Percentiles rank a stretch among this genome's conserved stretches.
These are phyloP conservation scores for Blastomyces silverae DNA, from an alignment of 2,329 filamentous ascomycete genomes.

Conservation along the genomic window DNA sequence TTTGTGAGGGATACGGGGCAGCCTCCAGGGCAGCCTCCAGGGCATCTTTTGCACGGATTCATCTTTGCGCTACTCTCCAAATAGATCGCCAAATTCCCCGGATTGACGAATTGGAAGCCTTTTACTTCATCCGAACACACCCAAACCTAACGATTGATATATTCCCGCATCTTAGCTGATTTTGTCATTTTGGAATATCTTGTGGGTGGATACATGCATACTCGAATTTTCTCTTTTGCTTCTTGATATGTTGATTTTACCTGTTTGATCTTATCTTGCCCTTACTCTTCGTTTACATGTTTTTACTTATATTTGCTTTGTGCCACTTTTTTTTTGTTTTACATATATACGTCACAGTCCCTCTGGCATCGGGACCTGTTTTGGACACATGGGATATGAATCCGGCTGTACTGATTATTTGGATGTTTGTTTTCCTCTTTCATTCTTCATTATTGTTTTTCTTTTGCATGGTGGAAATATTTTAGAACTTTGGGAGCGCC, in stretches of 20 bases:
- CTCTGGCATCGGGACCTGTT: conserved; percentile 5
- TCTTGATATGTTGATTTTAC: conserved; percentile 7
- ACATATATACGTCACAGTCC: conserved; percentile 6
- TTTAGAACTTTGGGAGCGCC: conserved; percentile 11
- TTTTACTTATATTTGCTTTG: conserved; percentile 7
- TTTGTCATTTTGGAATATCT: background rate
- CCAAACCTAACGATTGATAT: background rate
- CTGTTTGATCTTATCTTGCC: background rate
- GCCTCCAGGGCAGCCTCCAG: background rate
- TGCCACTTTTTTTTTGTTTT: background rate
- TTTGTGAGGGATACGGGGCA: background rate
- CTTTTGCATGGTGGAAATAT: conserved; percentile 8
- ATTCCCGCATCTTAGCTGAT: background rate
- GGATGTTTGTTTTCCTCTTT: background rate
- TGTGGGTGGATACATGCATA: background rate
- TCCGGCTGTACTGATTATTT: conserved; percentile 10
- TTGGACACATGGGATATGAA: conserved; percentile 8
- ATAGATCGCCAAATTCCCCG: background rate
- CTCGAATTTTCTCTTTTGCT: background rate
- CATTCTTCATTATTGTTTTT: background rate
- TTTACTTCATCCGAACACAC: background rate
- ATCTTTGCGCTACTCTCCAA: background rate
- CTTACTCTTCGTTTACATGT: background rate
- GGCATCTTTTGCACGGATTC: background rate
- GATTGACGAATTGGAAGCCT: background rate